Evolutionary conservation across 441 rosid species (phyloP).

Genomic region (Euphorbia neoarborescens): DNA sequence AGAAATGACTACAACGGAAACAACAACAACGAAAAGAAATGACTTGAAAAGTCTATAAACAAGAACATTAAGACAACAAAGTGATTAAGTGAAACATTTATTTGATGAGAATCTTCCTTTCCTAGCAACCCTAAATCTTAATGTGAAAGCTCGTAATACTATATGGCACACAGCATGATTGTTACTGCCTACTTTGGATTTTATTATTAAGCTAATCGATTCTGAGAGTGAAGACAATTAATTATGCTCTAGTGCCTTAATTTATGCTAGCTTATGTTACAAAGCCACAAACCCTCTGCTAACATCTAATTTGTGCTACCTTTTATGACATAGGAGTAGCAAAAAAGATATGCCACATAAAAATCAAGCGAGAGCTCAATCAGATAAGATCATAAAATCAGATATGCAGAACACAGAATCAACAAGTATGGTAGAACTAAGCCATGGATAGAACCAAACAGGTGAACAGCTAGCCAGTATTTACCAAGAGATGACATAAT

Average conservation of each 20-base stretch:
- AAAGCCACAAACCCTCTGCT: too few relatives aligned
- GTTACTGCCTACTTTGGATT: neutral
- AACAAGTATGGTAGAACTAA: neutral
- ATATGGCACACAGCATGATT: neutral
- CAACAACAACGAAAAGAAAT: too few relatives aligned
- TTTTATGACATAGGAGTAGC: too few relatives aligned
- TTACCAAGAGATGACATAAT: neutral
- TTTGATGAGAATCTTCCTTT: too few relatives aligned
- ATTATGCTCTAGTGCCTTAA: too few relatives aligned
- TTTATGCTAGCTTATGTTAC: neutral
- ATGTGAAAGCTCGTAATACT: neutral
- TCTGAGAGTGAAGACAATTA: neutral
- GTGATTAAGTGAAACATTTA: too few relatives aligned
- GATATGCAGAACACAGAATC: neutral
- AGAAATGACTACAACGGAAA: too few relatives aligned
- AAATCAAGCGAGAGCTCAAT: neutral
- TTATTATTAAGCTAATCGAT: neutral
- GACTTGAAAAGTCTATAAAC: too few relatives aligned
- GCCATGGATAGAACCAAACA: neutral
- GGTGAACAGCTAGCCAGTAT: constrained; percentile 5
- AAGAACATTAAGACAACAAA: too few relatives aligned
- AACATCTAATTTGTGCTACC: too few relatives aligned
- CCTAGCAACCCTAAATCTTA: neutral
- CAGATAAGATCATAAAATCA: neutral
- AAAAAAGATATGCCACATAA: too few relatives aligned